Conservation (phyloP, 225 moss, liverwort and hornwort genomes). For the Marchantia paleacea region DNA sequence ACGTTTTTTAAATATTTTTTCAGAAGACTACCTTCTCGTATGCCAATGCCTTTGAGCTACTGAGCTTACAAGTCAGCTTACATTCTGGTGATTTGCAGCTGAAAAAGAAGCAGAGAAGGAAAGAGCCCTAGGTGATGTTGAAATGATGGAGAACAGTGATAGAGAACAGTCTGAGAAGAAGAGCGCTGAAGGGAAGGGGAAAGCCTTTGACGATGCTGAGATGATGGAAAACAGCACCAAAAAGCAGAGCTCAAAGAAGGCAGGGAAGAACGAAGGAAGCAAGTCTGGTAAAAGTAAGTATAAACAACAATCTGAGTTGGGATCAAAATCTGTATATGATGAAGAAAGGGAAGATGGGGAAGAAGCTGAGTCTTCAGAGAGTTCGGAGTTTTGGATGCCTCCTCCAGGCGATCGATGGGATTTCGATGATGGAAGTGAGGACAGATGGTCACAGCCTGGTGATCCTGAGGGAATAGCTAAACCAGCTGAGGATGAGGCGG, state of each 20-base stretch:
- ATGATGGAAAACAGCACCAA: slow-evolving; percentile 23
- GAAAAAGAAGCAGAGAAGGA: slow-evolving; percentile 47
- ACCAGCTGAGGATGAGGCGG: neutral
- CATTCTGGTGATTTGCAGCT: slow-evolving; percentile 15
- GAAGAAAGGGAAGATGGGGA: slow-evolving; percentile 17
- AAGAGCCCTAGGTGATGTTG: slow-evolving; percentile 30
- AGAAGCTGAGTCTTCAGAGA: slow-evolving; percentile 26
- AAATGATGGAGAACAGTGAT: slow-evolving; percentile 31
- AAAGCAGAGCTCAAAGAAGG: slow-evolving; percentile 17
- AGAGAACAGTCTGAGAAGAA: slow-evolving; percentile 14
- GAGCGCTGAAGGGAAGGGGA: neutral
- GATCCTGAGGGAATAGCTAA: neutral
- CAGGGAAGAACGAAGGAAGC: slow-evolving; percentile 4
- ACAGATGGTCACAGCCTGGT: slow-evolving; percentile 41
- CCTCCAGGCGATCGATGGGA: slow-evolving; percentile 54
- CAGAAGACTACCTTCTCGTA: neutral
- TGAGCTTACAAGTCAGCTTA: neutral
- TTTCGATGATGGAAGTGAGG: slow-evolving; percentile 44
- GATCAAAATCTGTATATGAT: slow-evolving; percentile 5
- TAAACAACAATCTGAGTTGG: neutral
- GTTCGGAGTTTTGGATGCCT: slow-evolving; percentile 49
- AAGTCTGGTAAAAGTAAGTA: neutral
- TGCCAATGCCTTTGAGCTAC: neutral
- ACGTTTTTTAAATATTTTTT: neutral
- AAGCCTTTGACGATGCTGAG: neutral